These are phyloP conservation scores for Penicillium longicatenatum DNA, from an alignment of 495 filamentous ascomycete genomes.

Conservation along the genomic window DNA sequence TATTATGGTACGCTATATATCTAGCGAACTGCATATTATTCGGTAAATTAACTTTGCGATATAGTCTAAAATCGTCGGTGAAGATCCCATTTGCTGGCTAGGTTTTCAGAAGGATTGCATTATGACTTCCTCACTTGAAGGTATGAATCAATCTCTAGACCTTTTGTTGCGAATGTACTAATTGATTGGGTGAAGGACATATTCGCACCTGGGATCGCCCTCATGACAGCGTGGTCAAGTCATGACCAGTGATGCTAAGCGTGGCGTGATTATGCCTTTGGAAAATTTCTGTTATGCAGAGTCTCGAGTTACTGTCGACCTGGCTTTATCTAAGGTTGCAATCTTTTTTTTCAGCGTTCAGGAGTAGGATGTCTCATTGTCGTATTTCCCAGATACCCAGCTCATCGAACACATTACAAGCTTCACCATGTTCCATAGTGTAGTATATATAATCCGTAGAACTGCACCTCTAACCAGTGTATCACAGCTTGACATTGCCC, in stretches of 20 bases:
- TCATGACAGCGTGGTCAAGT: constrained; percentile 51
- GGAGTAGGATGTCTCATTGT: constrained; percentile 4
- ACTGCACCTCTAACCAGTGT: background rate
- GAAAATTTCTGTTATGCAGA: background rate
- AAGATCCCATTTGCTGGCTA: constrained; percentile 85
- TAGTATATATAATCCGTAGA: background rate
- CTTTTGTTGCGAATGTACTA: background rate
- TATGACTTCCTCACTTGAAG: constrained; percentile 84
- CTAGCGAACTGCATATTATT: background rate
- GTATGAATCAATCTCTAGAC: constrained; percentile 48
- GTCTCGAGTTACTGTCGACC: background rate
- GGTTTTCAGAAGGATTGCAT: constrained; percentile 90
- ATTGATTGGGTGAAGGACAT: constrained; percentile 59
- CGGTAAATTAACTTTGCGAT: constrained; percentile 2
- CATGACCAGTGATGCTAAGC: constrained; percentile 16
- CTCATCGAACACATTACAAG: constrained; percentile 3
- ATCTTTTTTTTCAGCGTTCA: constrained; percentile 10
- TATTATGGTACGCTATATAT: constrained; percentile 66
- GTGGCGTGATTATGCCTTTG: background rate
- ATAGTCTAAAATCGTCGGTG: constrained; percentile 81
- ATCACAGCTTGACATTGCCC: constrained; percentile 28
- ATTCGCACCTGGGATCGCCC: constrained; percentile 87
- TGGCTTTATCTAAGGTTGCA: background rate
- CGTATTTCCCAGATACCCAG: constrained; percentile 23
- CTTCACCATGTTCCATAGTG: background rate